Percentiles rank a stretch among this genome's conserved stretches.
phyloP scores from a whole-genome alignment of 768 basidiomycete genomes.

The Suillus weaverae region DNA sequence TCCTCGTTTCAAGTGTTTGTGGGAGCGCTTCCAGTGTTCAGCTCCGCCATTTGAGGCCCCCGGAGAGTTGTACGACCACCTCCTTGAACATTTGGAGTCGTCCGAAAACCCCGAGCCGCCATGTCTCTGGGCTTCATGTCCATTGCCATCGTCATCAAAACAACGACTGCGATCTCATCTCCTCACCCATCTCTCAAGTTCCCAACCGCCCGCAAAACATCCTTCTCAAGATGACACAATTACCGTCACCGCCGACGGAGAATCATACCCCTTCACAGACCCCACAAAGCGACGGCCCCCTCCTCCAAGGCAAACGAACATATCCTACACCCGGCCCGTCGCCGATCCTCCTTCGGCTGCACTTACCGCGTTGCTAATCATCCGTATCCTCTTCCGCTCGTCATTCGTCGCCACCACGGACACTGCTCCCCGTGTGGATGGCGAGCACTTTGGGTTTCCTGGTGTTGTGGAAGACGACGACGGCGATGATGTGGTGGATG shows the following conservation, averaged over 20 bases:
- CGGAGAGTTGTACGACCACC: constrained; percentile 72
- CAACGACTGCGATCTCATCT: constrained; percentile 62
- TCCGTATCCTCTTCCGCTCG: constrained; percentile 80
- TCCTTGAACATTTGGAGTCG: constrained; percentile 56
- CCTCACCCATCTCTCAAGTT: constrained; percentile 71
- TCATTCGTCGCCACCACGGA: constrained; percentile 70
- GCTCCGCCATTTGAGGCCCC: constrained; percentile 48
- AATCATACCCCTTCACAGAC: constrained; percentile 54
- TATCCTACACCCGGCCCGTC: constrained; percentile 59
- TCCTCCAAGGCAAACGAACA: constrained; percentile 61
- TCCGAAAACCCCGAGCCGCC: constrained; percentile 44
- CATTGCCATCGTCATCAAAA: constrained; percentile 46
- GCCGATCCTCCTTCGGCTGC: constrained; percentile 71
- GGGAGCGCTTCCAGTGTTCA: constrained; percentile 64
- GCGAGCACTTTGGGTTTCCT: constrained; percentile 90
- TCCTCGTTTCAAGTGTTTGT: constrained; percentile 75
- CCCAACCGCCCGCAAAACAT: constrained; percentile 54
- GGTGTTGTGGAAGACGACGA: constrained; percentile 77
- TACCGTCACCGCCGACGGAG: constrained; percentile 57
- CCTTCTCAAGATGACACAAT: constrained; percentile 74
- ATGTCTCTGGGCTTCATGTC: constrained; percentile 77
- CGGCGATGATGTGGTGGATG: constrained; percentile 43
- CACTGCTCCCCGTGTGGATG: constrained; percentile 66
- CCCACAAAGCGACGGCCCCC: constrained; percentile 73
- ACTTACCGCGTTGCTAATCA: constrained; percentile 76